phyloP scores from a whole-genome alignment of 1,284 basidiomycete genomes.

The Malassezia slooffiae region DNA sequence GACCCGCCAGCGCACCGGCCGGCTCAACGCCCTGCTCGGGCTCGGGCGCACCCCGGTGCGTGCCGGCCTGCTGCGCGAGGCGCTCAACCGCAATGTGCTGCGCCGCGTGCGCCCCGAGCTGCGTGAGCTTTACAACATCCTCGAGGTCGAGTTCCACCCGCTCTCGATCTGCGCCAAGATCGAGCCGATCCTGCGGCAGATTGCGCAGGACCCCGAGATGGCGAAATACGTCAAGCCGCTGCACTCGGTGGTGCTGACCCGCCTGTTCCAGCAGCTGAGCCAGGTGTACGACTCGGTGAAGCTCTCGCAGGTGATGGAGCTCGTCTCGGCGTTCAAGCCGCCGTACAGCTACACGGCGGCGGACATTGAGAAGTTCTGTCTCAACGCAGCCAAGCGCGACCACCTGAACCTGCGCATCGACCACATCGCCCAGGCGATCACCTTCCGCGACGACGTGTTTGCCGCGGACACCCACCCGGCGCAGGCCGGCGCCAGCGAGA shows the following conservation, averaged over 20 bases:
- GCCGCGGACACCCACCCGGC: conserved; percentile 37
- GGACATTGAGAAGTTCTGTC: conserved; percentile 59
- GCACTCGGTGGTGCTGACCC: conserved; percentile 80
- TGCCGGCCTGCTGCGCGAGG: conserved; percentile 58
- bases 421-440: conserved; percentile 73
- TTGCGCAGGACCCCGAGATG: conserved; percentile 40
- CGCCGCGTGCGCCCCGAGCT: conserved; percentile 67
- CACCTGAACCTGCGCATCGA: conserved; percentile 82
- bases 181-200: conserved; percentile 62
- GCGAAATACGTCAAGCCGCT: conserved; percentile 70
- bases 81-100: conserved; percentile 63
- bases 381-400: conserved; percentile 78
- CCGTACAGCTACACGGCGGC: conserved; percentile 39
- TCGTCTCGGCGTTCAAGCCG: conserved; percentile 43
- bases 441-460: conserved; percentile 64
- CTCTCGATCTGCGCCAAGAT: conserved; percentile 73
- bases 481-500: conserved; percentile 24
- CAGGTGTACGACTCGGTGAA: conserved; percentile 88
- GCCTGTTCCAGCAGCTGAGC: conserved; percentile 83
- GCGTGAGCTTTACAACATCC: conserved; percentile 73
- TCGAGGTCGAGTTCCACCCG: conserved; percentile 92
- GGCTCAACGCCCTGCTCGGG: conserved; percentile 76
- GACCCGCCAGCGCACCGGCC: conserved; percentile 55
- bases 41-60: conserved; percentile 77
- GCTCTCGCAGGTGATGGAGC: conserved; percentile 41